Conservation (phyloP, 2,329 filamentous ascomycete genomes). For the Colletotrichum lindemuthianum region DNA sequence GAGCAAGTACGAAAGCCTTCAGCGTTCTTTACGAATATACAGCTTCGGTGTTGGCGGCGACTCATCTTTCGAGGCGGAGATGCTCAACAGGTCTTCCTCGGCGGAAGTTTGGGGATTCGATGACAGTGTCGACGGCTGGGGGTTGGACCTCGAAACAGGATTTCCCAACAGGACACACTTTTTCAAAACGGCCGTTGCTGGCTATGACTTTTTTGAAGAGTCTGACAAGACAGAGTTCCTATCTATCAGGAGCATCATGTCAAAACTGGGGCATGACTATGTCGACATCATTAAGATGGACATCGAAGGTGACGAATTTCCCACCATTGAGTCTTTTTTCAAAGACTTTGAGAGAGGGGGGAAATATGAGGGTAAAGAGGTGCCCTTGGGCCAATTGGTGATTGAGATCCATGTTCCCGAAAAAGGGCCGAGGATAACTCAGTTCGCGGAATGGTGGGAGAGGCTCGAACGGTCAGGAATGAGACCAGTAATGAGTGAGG, state of each 20-base stretch:
- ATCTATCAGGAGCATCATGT: slow-evolving; percentile 47
- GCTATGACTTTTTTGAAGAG: slow-evolving; percentile 1
- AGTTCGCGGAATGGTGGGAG: slow-evolving; percentile 8
- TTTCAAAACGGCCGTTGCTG: background rate
- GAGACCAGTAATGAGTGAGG: slow-evolving; percentile 6
- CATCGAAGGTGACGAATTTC: slow-evolving; percentile 49
- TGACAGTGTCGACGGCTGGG: slow-evolving; percentile 46
- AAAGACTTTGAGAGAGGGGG: slow-evolving; percentile 1
- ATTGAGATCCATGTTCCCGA: slow-evolving; percentile 29
- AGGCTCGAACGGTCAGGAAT: background rate
- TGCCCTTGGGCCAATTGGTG: slow-evolving; percentile 30
- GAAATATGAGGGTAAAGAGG: background rate
- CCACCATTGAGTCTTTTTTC: slow-evolving; percentile 30
- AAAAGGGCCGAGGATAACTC: slow-evolving; percentile 4
- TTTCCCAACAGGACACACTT: background rate
- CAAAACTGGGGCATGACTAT: slow-evolving; percentile 47
- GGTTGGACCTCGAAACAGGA: background rate
- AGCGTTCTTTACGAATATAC: slow-evolving; percentile 45
- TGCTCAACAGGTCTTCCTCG: slow-evolving; percentile 37
- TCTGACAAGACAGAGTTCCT: slow-evolving; percentile 36
- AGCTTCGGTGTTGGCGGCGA: slow-evolving; percentile 49
- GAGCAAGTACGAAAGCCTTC: slow-evolving; percentile 42
- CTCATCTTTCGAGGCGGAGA: slow-evolving; percentile 48
- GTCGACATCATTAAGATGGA: slow-evolving; percentile 53
- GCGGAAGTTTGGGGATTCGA: slow-evolving; percentile 52